A percentile compares a stretch with the other conserved stretches of the same genome.
Conservation (phyloP, 2,329 filamentous ascomycete species). For the Keithomyces neogunnii region DNA sequence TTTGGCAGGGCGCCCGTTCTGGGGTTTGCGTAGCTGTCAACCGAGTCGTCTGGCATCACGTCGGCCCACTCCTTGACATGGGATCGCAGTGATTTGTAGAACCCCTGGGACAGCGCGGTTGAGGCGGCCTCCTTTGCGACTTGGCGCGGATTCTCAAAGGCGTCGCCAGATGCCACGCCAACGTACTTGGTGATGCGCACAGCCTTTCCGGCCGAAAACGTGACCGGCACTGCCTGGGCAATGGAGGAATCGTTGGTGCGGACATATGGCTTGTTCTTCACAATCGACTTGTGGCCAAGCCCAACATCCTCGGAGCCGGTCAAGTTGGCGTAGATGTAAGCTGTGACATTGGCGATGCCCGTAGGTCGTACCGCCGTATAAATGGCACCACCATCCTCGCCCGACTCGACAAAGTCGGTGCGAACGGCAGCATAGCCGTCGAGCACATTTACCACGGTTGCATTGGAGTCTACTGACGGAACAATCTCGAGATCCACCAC, state of each 20-base stretch:
- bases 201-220: conserved; percentile 41
- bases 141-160: conserved; percentile 48
- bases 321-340: conserved; percentile 37
- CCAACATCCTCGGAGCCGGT: conserved; percentile 29
- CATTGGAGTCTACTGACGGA: conserved; percentile 42
- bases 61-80: conserved; percentile 55
- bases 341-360: conserved; percentile 54
- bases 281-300: conserved; percentile 21
- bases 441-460: conserved; percentile 56
- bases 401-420: conserved; percentile 49
- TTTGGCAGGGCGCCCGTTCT: conserved; percentile 47
- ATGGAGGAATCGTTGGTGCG: conserved; percentile 54
- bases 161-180: conserved; percentile 60
- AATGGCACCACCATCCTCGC: conserved; percentile 44
- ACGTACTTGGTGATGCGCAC: conserved; percentile 57
- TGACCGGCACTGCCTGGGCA: conserved; percentile 49
- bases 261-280: conserved; percentile 26
- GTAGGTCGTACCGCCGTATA: conserved; percentile 57
- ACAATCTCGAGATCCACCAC: conserved; percentile 2
- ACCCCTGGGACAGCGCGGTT: conserved; percentile 40
- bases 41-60: conserved; percentile 50
- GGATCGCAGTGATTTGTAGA: conserved; percentile 40
- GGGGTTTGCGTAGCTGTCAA: conserved; percentile 51
- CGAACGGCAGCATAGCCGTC: conserved; percentile 62
- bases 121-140: conserved; percentile 47